phyloP scores from a whole-genome alignment of 2,329 filamentous ascomycete species.

The Cryphonectria naterciae region DNA sequence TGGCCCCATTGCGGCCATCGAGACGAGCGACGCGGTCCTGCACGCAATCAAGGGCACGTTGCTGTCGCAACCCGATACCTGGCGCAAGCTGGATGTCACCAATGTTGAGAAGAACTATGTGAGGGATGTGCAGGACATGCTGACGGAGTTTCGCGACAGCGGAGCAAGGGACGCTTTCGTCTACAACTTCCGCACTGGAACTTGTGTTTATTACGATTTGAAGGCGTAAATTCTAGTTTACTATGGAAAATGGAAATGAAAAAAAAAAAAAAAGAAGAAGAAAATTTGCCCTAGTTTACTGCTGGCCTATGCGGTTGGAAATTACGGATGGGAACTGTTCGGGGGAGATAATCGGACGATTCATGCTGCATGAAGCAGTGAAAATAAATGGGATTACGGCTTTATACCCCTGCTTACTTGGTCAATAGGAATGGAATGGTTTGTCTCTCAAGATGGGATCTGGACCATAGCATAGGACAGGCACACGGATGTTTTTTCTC shows the following conservation, averaged over 20 bases:
- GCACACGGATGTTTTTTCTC: not conserved
- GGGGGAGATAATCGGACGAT: not conserved
- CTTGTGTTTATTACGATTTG: constrained; percentile 85
- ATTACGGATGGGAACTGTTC: not conserved
- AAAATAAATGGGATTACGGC: constrained; percentile 4
- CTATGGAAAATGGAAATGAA: not conserved
- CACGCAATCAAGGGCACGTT: constrained; percentile 74
- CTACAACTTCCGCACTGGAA: constrained; percentile 87
- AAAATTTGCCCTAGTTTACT: constrained; percentile 1
- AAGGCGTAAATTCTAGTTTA: constrained; percentile 40
- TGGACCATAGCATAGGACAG: not conserved
- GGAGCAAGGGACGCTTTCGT: constrained; percentile 77
- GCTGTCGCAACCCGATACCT: constrained; percentile 80
- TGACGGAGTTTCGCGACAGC: constrained; percentile 64
- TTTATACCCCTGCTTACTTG: constrained; percentile 13
- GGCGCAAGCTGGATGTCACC: constrained; percentile 78
- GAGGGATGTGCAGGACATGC: constrained; percentile 77
- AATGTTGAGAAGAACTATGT: constrained; percentile 81
- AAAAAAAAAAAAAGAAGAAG: not conserved
- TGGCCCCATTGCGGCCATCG: constrained; percentile 83
- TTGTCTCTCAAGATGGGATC: not conserved
- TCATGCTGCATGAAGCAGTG: constrained; percentile 10
- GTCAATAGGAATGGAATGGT: not conserved
- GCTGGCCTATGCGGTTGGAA: not conserved
- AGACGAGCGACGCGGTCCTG: constrained; percentile 83